Evolutionary conservation across 2,329 filamentous ascomycete species (phyloP).

Genomic region (Seiridium unicorne): DNA sequence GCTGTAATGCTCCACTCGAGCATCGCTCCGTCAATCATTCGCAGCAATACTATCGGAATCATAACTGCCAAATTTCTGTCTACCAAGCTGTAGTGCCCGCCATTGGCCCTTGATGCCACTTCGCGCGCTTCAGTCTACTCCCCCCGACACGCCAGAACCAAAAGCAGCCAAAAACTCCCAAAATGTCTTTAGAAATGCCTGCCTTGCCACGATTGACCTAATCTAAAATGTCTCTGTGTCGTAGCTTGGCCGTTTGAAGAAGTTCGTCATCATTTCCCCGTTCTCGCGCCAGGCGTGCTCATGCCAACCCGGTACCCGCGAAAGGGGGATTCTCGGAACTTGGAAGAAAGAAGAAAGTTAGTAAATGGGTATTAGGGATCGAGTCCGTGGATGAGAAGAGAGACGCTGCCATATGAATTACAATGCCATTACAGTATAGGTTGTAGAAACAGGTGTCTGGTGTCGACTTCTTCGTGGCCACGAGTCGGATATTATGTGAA

Average conservation of each 20-base stretch:
- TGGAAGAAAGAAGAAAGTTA: neutral
- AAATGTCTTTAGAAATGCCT: conserved; percentile 2
- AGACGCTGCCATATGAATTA: neutral
- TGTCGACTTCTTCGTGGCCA: neutral
- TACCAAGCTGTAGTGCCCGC: neutral
- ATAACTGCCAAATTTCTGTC: neutral
- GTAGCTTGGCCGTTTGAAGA: neutral
- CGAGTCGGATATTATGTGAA: neutral
- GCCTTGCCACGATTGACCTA: neutral
- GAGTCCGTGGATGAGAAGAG: neutral
- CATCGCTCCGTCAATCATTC: neutral
- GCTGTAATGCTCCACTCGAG: neutral
- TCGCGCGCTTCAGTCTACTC: neutral
- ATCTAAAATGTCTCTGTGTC: neutral
- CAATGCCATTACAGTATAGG: neutral
- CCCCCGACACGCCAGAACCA: neutral
- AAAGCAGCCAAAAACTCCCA: neutral
- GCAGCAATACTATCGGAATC: neutral
- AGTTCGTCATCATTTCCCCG: conserved; percentile 4
- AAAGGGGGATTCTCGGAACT: neutral
- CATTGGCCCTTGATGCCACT: neutral
- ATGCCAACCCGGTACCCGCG: neutral
- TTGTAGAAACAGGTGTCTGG: neutral
- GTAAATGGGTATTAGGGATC: conserved; percentile 2
- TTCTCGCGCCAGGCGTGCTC: conserved; percentile 3